Percentiles rank a stretch among this genome's conserved stretches.
Evolutionary conservation across 352 stramenopile species (phyloP).

Genomic region (Phytophthora macrochlamydospora): DNA sequence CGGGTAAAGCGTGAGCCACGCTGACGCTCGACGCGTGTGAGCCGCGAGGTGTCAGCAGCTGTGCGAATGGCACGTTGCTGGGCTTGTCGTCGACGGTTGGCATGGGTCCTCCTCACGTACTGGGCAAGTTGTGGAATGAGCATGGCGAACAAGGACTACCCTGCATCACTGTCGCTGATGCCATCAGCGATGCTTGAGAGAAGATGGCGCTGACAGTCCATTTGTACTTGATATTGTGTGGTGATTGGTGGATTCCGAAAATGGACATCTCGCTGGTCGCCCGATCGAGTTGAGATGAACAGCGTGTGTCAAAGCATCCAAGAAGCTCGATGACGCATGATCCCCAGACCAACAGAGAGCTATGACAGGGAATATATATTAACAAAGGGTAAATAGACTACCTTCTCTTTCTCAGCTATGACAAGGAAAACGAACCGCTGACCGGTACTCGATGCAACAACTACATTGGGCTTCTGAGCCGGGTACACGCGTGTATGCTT

Average conservation of each 20-base stretch:
- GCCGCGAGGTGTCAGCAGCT: slow-evolving; percentile 13
- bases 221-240: neutral
- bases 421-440: too few species aligned
- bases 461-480: too few species aligned
- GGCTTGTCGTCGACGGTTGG: neutral
- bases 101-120: slow-evolving; percentile 2
- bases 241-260: neutral
- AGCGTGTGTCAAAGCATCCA: neutral
- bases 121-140: slow-evolving; percentile 10
- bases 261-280: neutral
- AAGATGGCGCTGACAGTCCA: neutral
- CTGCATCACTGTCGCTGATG: neutral
- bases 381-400: neutral
- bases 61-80: slow-evolving; percentile 8
- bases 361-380: neutral
- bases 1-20: neutral
- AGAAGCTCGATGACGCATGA: neutral
- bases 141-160: neutral
- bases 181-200: too few species aligned
- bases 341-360: neutral
- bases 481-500: too few species aligned
- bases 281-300: neutral
- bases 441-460: too few species aligned
- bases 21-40: neutral
- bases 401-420: too few species aligned